These are phyloP conservation scores for Fusarium udum DNA, from an alignment of 2,329 filamentous ascomycete genomes.

Conservation along the genomic window DNA sequence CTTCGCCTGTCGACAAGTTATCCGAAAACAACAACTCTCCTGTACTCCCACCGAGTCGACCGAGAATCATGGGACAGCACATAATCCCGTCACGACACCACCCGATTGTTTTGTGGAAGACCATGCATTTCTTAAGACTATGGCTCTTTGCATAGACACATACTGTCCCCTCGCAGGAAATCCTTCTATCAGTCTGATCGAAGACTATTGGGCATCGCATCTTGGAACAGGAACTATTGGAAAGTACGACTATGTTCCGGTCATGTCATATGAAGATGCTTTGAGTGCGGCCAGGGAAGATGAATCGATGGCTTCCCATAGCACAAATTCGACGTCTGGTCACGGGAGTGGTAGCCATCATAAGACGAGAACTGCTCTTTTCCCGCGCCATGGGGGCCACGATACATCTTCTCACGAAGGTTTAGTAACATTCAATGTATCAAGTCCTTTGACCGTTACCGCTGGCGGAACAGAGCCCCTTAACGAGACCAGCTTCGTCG, in stretches of 20 bases:
- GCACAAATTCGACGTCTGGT: not conserved
- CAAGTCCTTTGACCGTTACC: slow-evolving; percentile 36
- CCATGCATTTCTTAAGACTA: slow-evolving; percentile 44
- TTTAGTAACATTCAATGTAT: not conserved
- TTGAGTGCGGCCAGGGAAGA: slow-evolving; percentile 34
- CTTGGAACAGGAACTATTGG: slow-evolving; percentile 44
- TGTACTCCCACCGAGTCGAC: slow-evolving; percentile 44
- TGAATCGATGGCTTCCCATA: slow-evolving; percentile 21
- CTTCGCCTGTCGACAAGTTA: slow-evolving; percentile 47
- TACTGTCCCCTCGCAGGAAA: slow-evolving; percentile 42
- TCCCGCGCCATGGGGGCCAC: slow-evolving; percentile 22
- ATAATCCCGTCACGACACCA: slow-evolving; percentile 35
- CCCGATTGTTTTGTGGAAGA: slow-evolving; percentile 45
- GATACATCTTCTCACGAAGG: not conserved
- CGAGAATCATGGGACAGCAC: slow-evolving; percentile 38
- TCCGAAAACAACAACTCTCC: slow-evolving; percentile 39
- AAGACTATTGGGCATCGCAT: slow-evolving; percentile 46
- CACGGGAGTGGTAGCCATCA: not conserved
- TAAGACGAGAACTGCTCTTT: not conserved
- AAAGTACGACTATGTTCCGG: slow-evolving; percentile 34
- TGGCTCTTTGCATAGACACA: slow-evolving; percentile 49
- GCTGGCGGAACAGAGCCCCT: slow-evolving; percentile 37
- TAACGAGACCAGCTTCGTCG: slow-evolving; percentile 47
- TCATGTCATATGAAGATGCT: slow-evolving; percentile 44
- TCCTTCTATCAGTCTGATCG: slow-evolving; percentile 23